phyloP scores from a whole-genome alignment of 2,329 filamentous ascomycete genomes.

The Pseudogymnoascus sp. region DNA sequence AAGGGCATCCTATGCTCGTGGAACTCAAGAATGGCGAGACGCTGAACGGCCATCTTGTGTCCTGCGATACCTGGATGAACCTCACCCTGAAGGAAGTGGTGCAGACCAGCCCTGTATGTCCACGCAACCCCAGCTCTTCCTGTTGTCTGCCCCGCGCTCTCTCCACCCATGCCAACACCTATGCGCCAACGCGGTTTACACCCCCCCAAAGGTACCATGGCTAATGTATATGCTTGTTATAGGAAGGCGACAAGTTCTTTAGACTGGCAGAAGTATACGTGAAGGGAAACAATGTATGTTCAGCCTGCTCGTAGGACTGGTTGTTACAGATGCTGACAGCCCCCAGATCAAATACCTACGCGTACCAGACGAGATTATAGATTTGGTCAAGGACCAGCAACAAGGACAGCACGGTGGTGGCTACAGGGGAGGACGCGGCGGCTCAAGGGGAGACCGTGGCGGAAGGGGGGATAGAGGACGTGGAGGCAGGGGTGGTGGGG shows the following conservation, averaged over 20 bases:
- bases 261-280: slow-evolving; percentile 91
- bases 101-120: slow-evolving; percentile 72
- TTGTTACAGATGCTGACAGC: slow-evolving; percentile 10
- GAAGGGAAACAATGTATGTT: slow-evolving; percentile 82
- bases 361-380: slow-evolving; percentile 94
- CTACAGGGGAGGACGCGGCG: slow-evolving; percentile 56
- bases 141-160: background rate
- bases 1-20: slow-evolving; percentile 96
- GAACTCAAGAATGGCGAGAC: slow-evolving; percentile 98
- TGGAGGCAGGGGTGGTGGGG: slow-evolving; percentile 38
- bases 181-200: background rate
- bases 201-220: background rate
- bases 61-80: slow-evolving; percentile 99
- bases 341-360: slow-evolving; percentile 92
- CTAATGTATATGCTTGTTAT: slow-evolving; percentile 11
- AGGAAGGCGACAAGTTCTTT: slow-evolving; percentile 91
- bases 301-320: background rate
- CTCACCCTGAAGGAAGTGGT: slow-evolving; percentile 94
- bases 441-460: slow-evolving; percentile 47
- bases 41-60: slow-evolving; percentile 89
- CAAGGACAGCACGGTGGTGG: slow-evolving; percentile 53
- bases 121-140: background rate
- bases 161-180: background rate
- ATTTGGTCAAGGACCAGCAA: slow-evolving; percentile 87
- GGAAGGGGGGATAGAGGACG: slow-evolving; percentile 43